Evolutionary conservation across 192 early-diverging fungal species (phyloP).

Genomic region (Podila verticillata): DNA sequence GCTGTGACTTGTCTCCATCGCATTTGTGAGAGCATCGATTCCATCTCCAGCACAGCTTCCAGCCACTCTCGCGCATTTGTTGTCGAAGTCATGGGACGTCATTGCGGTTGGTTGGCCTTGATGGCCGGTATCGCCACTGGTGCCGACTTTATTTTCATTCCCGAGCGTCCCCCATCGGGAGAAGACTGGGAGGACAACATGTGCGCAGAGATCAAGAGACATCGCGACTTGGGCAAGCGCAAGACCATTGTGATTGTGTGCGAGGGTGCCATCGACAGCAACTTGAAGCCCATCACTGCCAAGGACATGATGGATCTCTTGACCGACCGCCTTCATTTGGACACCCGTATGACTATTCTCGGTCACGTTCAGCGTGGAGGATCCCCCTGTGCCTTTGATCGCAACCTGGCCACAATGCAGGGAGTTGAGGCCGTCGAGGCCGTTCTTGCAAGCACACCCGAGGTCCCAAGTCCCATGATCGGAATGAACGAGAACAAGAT

Average conservation of each 20-base stretch:
- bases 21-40: slow-evolving; percentile 96
- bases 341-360: slow-evolving; percentile 93
- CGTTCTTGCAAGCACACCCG: slow-evolving; percentile 83
- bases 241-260: slow-evolving; percentile 96
- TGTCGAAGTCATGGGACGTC: slow-evolving; percentile 98
- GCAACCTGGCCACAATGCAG: slow-evolving; percentile 93
- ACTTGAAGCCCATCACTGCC: slow-evolving; percentile 87
- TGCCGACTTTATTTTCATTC: slow-evolving; percentile 96
- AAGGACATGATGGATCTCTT: slow-evolving; percentile 88
- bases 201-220: slow-evolving; percentile 74
- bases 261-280: slow-evolving; percentile 94
- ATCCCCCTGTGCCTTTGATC: slow-evolving; percentile 88
- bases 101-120: slow-evolving; percentile 95
- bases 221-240: slow-evolving; percentile 86
- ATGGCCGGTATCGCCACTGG: slow-evolving; percentile 89
- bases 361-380: slow-evolving; percentile 98
- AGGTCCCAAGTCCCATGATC: slow-evolving; percentile 92
- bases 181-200: slow-evolving; percentile 91
- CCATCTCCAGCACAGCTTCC: slow-evolving; percentile 89
- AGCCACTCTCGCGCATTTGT: slow-evolving; percentile 98
- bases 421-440: slow-evolving; percentile 95
- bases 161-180: slow-evolving; percentile 88
- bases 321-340: slow-evolving; percentile 79
- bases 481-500: slow-evolving; percentile 93
- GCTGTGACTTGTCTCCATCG: slow-evolving; percentile 92